Evolutionary conservation across 192 early-diverging fungal genomes (phyloP), one percentile per base, ranked within the genome.

Genomic region (Linderina pennispora): DNA sequence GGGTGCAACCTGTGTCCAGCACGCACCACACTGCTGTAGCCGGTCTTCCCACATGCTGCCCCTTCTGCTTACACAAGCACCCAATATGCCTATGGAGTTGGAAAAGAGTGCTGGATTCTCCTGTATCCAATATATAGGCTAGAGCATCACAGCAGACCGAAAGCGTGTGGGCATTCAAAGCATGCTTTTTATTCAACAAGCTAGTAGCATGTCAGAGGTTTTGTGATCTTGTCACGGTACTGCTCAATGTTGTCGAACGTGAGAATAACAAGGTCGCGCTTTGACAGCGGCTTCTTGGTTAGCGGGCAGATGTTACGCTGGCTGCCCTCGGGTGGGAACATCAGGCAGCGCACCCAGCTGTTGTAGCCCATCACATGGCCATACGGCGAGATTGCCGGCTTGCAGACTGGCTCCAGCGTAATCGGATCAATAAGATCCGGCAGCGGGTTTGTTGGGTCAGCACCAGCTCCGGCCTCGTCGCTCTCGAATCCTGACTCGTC

Each of bases 371-470:
- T 89, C 26, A 89, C 87, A 61, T 89, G 87, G 14, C 94, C 94
- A 50, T 89, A 95, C 36, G 89, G 91, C 31, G 91, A 94, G 35
- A 97, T 95, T 2, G 94, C 94, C 13, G 94, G 94, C 45, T 89
- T 90, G 8, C 81, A 74, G 14, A 97, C 87, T 18, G 81, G 80
- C 49, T 97, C 92, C 32, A 97, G 58, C 13, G 91, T 95, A 52
- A 97, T 95, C 8, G 94, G 94, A 59, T 97, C 94, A 28, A 89
- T 83, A 57, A 97, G 85, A 9, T 88, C 91, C 8, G 91, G 85
- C 20, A 97, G 72, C 16, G 92, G 92, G 67, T 95, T 95, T 47
- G 72, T 62, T 0, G 78, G 65, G 31, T 83, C 77, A 15, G 77
- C 40, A 11, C 48, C 55, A 11, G 17, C 39, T 8, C 24, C 58